Conservation (phyloP, 129 eudicot species). For the Helichrysum umbraculigerum region DNA sequence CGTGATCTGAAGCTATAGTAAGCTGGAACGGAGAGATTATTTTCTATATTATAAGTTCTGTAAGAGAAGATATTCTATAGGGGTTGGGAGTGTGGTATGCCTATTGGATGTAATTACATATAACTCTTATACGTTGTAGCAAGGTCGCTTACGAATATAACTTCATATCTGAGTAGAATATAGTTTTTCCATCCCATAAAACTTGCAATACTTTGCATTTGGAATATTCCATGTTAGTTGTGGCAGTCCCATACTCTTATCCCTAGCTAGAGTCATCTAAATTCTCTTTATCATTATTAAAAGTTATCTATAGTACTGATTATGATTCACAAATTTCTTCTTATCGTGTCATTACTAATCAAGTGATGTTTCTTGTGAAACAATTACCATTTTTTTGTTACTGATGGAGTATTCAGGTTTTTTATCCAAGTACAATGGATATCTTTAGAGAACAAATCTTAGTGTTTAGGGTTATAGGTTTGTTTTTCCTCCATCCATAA, state of each 20-base stretch:
- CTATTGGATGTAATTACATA: no score
- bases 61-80: neutral
- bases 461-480: neutral
- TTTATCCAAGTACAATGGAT: no score
- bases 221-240: neutral
- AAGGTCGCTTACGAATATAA: no score
- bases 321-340: neutral
- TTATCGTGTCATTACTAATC: neutral
- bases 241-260: neutral
- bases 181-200: no score
- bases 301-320: neutral
- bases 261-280: neutral
- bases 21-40: neutral
- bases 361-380: neutral
- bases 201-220: no score
- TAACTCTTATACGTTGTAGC: no score
- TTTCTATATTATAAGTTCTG: neutral
- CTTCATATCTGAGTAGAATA: no score
- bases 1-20: neutral
- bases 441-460: no score
- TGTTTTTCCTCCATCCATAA: conserved; percentile 2
- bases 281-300: neutral
- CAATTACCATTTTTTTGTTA: neutral
- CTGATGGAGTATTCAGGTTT: no score
- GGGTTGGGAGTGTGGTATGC: neutral